Evolutionary conservation across 495 filamentous ascomycete species (phyloP), one percentile per base, ranked within the genome.

Genomic region (Aspergillus olivimuriae): DNA sequence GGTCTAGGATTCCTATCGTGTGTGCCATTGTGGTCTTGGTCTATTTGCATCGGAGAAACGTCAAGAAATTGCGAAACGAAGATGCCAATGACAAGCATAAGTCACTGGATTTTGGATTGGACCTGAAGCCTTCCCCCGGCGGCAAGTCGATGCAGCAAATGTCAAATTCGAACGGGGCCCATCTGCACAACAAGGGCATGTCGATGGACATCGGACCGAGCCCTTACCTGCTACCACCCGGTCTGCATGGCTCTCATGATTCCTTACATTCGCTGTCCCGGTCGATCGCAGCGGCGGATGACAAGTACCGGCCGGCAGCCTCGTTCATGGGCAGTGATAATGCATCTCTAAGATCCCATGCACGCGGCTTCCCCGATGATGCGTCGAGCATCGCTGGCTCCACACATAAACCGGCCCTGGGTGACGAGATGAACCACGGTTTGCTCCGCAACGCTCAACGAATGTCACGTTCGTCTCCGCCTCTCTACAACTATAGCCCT

Each of bases 31-130:
- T 82, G 17, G 72, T 87, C 19, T 72, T 95, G 36, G 46, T 91
- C 41, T 84, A 78, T 51, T 72, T 98, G 22, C 89, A 95, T 54
- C 78, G 86, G 11, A 74, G 85, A 58, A 83, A 86, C 52, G 68
- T 86, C 12, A 77, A 78, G 51, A 91, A 77, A 50, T 76, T 89
- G 46, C 72, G 74, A 46, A 68, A 68, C 31, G 92, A 98, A 69
- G 92, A 98, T 61, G 72, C 74, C 22, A 79, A 86, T 47, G 91
- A 96, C 58, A 85, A 87, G 52, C 86, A 94, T 61, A 94, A 84
- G 56, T 95, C 88, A 2, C 76, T 97, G 57, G 92, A 98, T 61
- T 98, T 97, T 60, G 92, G 92, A 21, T 64, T 95, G 61, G 86
- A 70, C 36, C 58, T 77, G 9, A 72, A 70, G 14, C 47, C 57